phyloP scores from a whole-genome alignment of 2,329 filamentous ascomycete species.

The Apiospora koreana region DNA sequence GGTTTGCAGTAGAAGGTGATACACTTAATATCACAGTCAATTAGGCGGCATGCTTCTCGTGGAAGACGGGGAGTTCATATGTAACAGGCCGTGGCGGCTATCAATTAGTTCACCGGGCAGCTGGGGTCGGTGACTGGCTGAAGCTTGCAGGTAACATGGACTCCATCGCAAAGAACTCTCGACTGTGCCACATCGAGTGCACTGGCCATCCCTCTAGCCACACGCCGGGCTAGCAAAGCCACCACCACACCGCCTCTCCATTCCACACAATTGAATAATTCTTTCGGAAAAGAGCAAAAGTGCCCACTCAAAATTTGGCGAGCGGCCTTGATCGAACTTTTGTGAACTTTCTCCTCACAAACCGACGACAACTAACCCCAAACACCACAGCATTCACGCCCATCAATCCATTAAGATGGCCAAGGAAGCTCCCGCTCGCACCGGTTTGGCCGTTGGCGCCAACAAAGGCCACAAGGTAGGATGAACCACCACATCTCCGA shows the following conservation, averaged over 20 bases:
- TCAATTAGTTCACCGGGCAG: background rate
- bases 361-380: constrained; percentile 28
- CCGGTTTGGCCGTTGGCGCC: constrained; percentile 47
- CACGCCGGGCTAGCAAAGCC: background rate
- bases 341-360: constrained; percentile 14
- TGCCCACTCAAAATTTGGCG: constrained; percentile 22
- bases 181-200: background rate
- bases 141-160: background rate
- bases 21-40: background rate
- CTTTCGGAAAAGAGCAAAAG: constrained; percentile 11
- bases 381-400: constrained; percentile 30
- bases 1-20: background rate
- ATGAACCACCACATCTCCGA: constrained; percentile 24
- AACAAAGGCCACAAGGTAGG: constrained; percentile 65
- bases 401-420: constrained; percentile 46
- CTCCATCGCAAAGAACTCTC: no score
- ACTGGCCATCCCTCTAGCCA: background rate
- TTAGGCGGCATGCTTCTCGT: background rate
- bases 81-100: no score
- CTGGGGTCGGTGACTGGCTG: background rate
- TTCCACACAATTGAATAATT: constrained; percentile 13
- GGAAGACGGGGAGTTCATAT: no score
- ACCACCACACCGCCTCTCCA: background rate
- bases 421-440: constrained; percentile 58
- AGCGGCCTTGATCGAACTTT: constrained; percentile 4